Base-by-base conservation (phyloP, 176 grass and related monocot species). In the Musa acuminata region DNA sequence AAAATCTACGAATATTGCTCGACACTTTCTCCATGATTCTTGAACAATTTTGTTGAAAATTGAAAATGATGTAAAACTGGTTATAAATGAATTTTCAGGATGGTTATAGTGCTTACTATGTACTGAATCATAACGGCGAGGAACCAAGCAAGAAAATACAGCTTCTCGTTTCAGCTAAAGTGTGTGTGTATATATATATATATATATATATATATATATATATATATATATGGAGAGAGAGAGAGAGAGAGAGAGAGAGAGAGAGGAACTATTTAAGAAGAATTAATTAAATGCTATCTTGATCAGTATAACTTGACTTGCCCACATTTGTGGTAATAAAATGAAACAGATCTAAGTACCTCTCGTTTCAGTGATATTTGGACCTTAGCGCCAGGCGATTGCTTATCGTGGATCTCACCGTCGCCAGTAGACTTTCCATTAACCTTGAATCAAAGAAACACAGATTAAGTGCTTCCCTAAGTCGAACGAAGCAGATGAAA, bases 291-390 rank as follows among this genome's bases (percentile, higher is more conserved):
- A 27, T 27, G 26, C 26, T 27, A 27, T 27, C 26, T 27, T 27
- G 26, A 27, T 27, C 26, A 27, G 14, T 60, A 60, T 7, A 60
- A 60, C 6, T 60, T 14, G 1, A 14, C 8, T 60, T 60, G 8
- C n/a, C 17, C 25, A 43, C 64, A 43, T 6, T 35, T 14, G 12
- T 29, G 4, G 13, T 8, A 70, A 70, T 70, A 51, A 16, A 70
- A 50, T 48, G 51, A 17, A 60, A 43, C 35, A 21, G 17, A 60
- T 60, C 57, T 8, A 0, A 80, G 59, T 85, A 94, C 95, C 95
- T 99, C 90, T 87, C 89, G 85, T 49, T 90, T 84, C 82, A 89
- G 86, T 69, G 84, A 85, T 51, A 62, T 79, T 72, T 94, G 88
- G 5, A 77, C 88, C 25, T 76, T 81, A 66, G 85, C 79, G 62